These are phyloP conservation scores for Tilletiopsis washingtonensis DNA, from an alignment of 1,284 basidiomycete species.

Conservation along the genomic window DNA sequence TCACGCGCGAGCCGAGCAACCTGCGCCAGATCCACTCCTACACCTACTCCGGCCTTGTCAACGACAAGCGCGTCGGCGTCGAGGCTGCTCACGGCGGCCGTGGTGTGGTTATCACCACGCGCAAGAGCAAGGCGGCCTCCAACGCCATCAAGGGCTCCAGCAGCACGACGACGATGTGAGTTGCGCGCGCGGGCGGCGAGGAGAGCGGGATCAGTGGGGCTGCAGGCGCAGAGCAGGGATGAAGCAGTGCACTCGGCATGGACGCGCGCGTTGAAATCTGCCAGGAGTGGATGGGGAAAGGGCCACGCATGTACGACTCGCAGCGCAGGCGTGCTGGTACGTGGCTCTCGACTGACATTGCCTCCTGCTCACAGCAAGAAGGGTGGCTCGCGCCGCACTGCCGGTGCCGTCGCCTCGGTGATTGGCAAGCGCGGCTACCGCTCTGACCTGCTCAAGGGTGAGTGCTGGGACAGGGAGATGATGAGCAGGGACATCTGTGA, in stretches of 20 bases:
- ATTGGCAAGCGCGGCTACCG: constrained; percentile 44
- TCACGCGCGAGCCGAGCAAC: constrained; percentile 44
- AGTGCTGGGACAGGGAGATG: too few relatives aligned
- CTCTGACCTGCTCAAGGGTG: constrained; percentile 41
- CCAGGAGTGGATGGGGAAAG: too few relatives aligned
- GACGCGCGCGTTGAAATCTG: too few relatives aligned
- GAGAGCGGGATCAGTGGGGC: too few relatives aligned
- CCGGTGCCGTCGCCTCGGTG: constrained; percentile 39
- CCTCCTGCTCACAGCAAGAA: constrained; percentile 32
- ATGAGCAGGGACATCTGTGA: too few relatives aligned
- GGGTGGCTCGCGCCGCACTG: constrained; percentile 34
- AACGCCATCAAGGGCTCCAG: constrained; percentile 23
- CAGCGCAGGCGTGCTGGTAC: too few relatives aligned
- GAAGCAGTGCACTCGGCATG: too few relatives aligned
- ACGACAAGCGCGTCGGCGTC: constrained; percentile 43
- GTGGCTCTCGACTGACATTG: too few relatives aligned
- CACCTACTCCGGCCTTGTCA: constrained; percentile 43
- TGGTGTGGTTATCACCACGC: constrained; percentile 38
- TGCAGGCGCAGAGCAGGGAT: too few relatives aligned
- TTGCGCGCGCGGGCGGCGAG: too few relatives aligned
- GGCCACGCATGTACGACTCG: too few relatives aligned
- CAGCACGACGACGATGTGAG: too few relatives aligned
- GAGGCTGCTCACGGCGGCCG: constrained; percentile 23
- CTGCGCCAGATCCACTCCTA: constrained; percentile 43
- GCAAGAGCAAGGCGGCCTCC: constrained; percentile 38